Evolutionary conservation across 495 filamentous ascomycete genomes (phyloP).

Genomic region (Terfezia claveryi): DNA sequence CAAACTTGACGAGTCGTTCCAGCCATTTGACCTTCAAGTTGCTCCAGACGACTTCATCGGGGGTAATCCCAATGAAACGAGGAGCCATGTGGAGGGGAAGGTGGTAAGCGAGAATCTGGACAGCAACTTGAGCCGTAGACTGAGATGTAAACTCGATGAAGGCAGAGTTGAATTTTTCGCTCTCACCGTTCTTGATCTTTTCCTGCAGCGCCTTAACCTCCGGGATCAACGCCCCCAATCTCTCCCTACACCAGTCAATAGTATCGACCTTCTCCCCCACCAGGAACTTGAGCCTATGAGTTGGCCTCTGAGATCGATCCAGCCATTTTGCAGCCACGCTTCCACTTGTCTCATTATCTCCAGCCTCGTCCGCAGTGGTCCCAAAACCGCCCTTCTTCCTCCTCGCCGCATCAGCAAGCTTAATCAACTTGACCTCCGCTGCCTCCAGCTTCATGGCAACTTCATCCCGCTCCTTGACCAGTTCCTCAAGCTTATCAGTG

Average conservation of each 20-base stretch:
- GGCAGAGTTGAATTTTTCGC: slow-evolving; percentile 41
- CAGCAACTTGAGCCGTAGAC: slow-evolving; percentile 64
- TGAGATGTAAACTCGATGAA: slow-evolving; percentile 79
- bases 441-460: slow-evolving; percentile 69
- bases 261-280: slow-evolving; percentile 88
- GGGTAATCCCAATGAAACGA: slow-evolving; percentile 66
- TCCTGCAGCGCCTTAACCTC: slow-evolving; percentile 55
- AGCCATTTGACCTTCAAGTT: slow-evolving; percentile 77
- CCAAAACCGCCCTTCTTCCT: slow-evolving; percentile 38
- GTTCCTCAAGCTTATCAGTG: slow-evolving; percentile 56
- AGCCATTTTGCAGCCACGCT: slow-evolving; percentile 63
- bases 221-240: slow-evolving; percentile 63
- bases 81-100: slow-evolving; percentile 83
- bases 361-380: slow-evolving; percentile 32
- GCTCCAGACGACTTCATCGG: slow-evolving; percentile 71
- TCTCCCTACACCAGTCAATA: slow-evolving; percentile 73
- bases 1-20: slow-evolving; percentile 52
- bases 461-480: slow-evolving; percentile 67
- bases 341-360: slow-evolving; percentile 34
- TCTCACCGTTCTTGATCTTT: slow-evolving; percentile 47
- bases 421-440: slow-evolving; percentile 73
- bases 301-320: slow-evolving; percentile 58
- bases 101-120: slow-evolving; percentile 71
- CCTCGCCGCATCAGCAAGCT: slow-evolving; percentile 54
- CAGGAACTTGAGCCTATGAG: slow-evolving; percentile 55